phyloP scores from a whole-genome alignment of 2,329 filamentous ascomycete genomes.

The Truncatella angustata region DNA sequence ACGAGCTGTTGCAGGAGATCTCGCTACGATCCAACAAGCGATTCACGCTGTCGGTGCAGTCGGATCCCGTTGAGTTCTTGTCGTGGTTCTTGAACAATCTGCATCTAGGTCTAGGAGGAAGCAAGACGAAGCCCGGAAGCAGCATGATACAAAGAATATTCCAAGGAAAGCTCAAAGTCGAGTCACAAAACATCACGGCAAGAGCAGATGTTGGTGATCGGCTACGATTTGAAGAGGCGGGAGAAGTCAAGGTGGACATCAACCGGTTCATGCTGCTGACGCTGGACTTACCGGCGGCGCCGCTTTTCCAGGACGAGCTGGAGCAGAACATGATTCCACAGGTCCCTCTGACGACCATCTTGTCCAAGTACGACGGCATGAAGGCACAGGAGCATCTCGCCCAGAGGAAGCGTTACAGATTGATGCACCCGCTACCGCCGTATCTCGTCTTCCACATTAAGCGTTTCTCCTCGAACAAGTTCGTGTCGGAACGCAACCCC shows the following conservation, averaged over 20 bases:
- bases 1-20: conserved; percentile 95
- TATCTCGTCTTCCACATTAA: conserved; percentile 95
- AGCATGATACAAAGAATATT: conserved; percentile 91
- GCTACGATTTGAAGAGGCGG: conserved; percentile 88
- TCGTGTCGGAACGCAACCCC: conserved; percentile 91
- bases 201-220: conserved; percentile 85
- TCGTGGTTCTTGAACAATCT: conserved; percentile 98
- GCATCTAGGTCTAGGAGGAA: conserved; percentile 86
- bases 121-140: conserved; percentile 77
- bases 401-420: conserved; percentile 82
- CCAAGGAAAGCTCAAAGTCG: conserved; percentile 87
- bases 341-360: conserved; percentile 76
- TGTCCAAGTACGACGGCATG: conserved; percentile 90
- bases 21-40: conserved; percentile 86
- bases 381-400: conserved; percentile 85
- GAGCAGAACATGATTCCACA: conserved; percentile 96
- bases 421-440: conserved; percentile 86
- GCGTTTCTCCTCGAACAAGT: conserved; percentile 95
- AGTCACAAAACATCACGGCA: conserved; percentile 90
- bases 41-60: conserved; percentile 86
- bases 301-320: conserved; percentile 92
- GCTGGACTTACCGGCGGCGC: conserved; percentile 85
- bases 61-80: conserved; percentile 93
- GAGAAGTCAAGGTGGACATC: conserved; percentile 71
- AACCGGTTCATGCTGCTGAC: conserved; percentile 89